Base-by-base conservation (phyloP, 78 protist genomes). In the Dictyostelium firmibasis region DNA sequence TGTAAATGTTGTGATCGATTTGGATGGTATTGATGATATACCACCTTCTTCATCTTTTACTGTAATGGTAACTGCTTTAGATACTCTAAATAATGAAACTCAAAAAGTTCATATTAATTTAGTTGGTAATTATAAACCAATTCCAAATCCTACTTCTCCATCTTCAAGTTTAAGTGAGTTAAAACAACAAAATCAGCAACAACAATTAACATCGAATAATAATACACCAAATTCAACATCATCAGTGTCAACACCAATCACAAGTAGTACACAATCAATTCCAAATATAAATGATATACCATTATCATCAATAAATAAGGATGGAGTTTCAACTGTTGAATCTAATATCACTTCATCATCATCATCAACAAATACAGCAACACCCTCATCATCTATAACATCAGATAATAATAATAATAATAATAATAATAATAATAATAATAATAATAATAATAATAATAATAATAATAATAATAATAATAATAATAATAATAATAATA, bases 81-180 rank as follows among this genome's bases (percentile, higher is more conserved):
- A 89, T 25, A 31, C 84, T 10, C 62, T 89, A 16, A 89, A 81
- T 43, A 87, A 87, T 16, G 94, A 89, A 50, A 9, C 86, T 35
- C 94, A 89, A 70, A 89, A 89, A 43, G 60, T 89, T 8, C 20
- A 9, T 31, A 75, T 89, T 18, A 81, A 89, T 35, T 47, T 89
- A 8, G 33, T 81, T 29, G 94, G 88, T 14, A 84, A 84, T 20
- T 53, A 81, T 50, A 89, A 89, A 50, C 85, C 93, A n/a, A 47
- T 64, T 11, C 43, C 93, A 27, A 64, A 36, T 25, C 41, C 93
- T 33, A 31, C 43, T 41, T 25, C 91, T 11, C 62, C 47, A 64
- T 57, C 67, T 57, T 57, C 67, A 57, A 57, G 20, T 57, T 57
- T 57, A 57, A 57, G 67, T 57, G 67, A 57, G 20, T 20, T 57